These are phyloP conservation scores for Collybia sordida DNA, from an alignment of 768 basidiomycete genomes.

Conservation along the genomic window DNA sequence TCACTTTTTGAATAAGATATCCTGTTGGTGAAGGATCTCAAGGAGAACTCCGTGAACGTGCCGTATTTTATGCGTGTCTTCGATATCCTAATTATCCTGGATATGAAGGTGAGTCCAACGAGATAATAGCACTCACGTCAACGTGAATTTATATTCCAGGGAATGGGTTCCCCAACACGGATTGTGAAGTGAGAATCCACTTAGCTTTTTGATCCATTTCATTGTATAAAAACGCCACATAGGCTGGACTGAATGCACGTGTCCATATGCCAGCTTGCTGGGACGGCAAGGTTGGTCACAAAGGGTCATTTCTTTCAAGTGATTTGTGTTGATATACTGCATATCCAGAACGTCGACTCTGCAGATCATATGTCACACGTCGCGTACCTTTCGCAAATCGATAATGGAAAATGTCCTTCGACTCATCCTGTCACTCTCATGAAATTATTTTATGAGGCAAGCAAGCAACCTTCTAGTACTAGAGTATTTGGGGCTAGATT, in stretches of 20 bases:
- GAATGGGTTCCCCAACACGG: slow-evolving; percentile 40
- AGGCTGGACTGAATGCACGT: slow-evolving; percentile 34
- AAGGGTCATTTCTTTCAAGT: neutral
- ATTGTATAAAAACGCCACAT: neutral
- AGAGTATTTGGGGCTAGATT: too few species aligned
- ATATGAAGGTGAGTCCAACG: slow-evolving; percentile 22
- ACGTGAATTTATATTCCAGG: slow-evolving; percentile 11
- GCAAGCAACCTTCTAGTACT: too few species aligned
- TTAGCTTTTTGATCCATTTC: neutral
- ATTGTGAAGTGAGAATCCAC: slow-evolving; percentile 34
- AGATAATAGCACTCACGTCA: too few species aligned
- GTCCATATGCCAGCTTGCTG: slow-evolving; percentile 43
- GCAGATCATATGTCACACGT: slow-evolving; percentile 36
- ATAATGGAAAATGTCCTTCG: slow-evolving; percentile 37
- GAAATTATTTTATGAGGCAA: slow-evolving; percentile 36
- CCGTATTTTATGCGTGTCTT: slow-evolving; percentile 38
- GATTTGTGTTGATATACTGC: neutral
- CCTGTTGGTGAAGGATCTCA: slow-evolving; percentile 32
- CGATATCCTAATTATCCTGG: slow-evolving; percentile 29
- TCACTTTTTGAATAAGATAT: slow-evolving; percentile 19
- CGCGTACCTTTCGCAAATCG: slow-evolving; percentile 30
- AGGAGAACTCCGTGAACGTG: slow-evolving; percentile 37
- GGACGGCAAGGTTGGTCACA: slow-evolving; percentile 33
- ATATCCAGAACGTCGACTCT: slow-evolving; percentile 35
- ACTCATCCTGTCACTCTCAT: slow-evolving; percentile 35